Conservation (phyloP, 768 basidiomycete species). For the Suillus subaureus region DNA sequence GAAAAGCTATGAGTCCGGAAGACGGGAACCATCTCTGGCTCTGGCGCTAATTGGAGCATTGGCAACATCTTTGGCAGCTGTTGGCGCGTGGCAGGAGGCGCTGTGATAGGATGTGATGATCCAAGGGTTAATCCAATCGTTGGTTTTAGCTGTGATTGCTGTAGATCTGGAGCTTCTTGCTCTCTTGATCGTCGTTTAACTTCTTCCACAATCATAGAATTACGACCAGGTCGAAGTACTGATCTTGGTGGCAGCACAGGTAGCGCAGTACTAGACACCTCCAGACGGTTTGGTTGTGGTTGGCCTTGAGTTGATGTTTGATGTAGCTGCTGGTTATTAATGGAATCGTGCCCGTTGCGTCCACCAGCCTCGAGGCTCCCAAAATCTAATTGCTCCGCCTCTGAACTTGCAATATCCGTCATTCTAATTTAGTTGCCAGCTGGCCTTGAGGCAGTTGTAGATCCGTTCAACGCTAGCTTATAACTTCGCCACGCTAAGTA, state of each 20-base stretch:
- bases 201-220: slow-evolving; percentile 8
- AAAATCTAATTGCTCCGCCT: neutral
- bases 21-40: slow-evolving; percentile 27
- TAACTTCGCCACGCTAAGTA: neutral
- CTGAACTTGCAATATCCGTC: slow-evolving; percentile 1
- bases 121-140: slow-evolving; percentile 31
- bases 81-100: slow-evolving; percentile 9
- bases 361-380: slow-evolving; percentile 1
- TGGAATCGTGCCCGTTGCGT: neutral
- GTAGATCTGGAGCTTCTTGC: neutral
- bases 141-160: slow-evolving; percentile 11
- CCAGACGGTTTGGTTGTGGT: neutral
- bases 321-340: neutral
- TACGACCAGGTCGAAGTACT: slow-evolving; percentile 32
- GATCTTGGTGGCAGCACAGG: slow-evolving; percentile 34
- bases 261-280: slow-evolving; percentile 13
- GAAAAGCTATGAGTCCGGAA: slow-evolving; percentile 35
- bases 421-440: neutral
- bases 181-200: neutral
- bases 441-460: neutral
- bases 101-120: slow-evolving; percentile 15
- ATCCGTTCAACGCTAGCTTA: neutral
- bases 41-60: slow-evolving; percentile 14
- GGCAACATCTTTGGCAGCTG: slow-evolving; percentile 10
- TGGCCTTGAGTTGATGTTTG: neutral